Conservation (phyloP, 2,329 filamentous ascomycete genomes). For the Chrysoporthe austroafricana region DNA sequence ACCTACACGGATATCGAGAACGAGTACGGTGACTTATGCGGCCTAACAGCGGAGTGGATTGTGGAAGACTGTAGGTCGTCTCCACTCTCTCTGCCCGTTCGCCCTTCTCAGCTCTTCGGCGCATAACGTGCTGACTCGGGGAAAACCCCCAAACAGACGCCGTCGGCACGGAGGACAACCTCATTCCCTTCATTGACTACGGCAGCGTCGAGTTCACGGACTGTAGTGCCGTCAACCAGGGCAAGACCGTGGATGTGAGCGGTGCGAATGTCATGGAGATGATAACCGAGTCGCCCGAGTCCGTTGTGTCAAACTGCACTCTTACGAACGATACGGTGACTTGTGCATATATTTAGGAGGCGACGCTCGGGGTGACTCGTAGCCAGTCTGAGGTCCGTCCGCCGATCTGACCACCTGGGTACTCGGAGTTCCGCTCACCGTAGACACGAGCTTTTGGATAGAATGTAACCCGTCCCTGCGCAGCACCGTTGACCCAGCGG, state of each 20-base stretch:
- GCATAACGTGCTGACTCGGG: neutral
- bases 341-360: neutral
- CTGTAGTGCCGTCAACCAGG: neutral
- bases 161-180: neutral
- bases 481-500: neutral
- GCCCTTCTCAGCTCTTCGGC: neutral
- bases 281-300: neutral
- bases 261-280: neutral
- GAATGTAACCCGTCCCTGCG: neutral
- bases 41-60: neutral
- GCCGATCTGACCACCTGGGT: neutral
- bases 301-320: neutral
- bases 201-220: neutral
- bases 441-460: neutral
- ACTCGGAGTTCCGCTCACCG: neutral
- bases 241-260: neutral
- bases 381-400: neutral
- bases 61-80: neutral
- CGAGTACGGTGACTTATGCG: neutral
- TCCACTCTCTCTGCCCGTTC: neutral
- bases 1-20: neutral
- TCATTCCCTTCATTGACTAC: neutral
- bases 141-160: neutral
- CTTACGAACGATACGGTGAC: neutral
- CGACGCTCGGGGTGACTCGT: neutral